Conservation (phyloP, 202 grass and related monocot genomes). For the Zoysia matrella region DNA sequence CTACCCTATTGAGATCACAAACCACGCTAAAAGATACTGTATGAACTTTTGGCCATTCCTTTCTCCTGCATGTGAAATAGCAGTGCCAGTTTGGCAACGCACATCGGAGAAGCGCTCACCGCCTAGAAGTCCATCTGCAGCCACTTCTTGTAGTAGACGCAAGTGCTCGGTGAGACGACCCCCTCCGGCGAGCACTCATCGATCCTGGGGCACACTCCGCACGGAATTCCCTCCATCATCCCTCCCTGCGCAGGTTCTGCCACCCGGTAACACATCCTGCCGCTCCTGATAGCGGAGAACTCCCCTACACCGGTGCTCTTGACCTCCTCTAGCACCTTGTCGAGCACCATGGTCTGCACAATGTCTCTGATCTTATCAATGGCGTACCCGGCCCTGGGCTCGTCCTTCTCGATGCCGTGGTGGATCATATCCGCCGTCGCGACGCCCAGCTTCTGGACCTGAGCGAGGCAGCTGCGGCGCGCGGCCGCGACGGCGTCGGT, state of each 20-base stretch:
- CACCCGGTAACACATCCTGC: constrained; percentile 68
- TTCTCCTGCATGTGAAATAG: not conserved
- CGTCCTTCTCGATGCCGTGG: constrained; percentile 53
- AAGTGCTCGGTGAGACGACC: constrained; percentile 81
- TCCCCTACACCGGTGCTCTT: constrained; percentile 74
- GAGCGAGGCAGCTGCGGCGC: constrained; percentile 61
- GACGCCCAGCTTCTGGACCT: constrained; percentile 58
- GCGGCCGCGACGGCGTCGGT: constrained; percentile 55
- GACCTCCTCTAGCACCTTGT: constrained; percentile 81
- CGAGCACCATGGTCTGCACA: constrained; percentile 68
- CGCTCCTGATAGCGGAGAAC: constrained; percentile 50
- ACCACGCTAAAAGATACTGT: not conserved
- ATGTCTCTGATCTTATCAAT: constrained; percentile 73
- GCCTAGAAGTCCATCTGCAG: constrained; percentile 76
- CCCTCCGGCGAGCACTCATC: constrained; percentile 80
- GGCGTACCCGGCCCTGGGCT: constrained; percentile 35
- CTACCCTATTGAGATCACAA: not conserved
- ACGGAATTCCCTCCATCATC: constrained; percentile 68
- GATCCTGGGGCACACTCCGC: constrained; percentile 79
- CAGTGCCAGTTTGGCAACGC: not conserved
- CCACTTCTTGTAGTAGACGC: constrained; percentile 83
- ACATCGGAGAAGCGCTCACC: constrained; percentile 21
- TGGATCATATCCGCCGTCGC: constrained; percentile 60
- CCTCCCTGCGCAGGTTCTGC: constrained; percentile 28
- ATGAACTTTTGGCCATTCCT: not conserved